Percentiles rank a stretch among this genome's conserved stretches.
phyloP scores from a whole-genome alignment of 345 rosid species.

The Syzygium grande region DNA sequence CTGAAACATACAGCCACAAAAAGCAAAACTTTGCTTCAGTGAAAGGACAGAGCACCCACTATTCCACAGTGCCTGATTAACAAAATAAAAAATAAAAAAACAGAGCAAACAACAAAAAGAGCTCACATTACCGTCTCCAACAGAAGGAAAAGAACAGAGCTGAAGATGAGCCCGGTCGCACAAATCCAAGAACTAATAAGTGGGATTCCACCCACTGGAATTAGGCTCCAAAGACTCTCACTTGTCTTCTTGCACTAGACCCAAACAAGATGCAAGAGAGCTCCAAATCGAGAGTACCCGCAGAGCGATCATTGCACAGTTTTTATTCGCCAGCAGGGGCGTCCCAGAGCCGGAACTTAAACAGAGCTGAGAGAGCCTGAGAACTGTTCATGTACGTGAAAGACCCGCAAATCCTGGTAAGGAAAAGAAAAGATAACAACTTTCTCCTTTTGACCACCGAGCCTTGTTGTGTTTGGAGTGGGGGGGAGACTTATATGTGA shows the following conservation, averaged over 20 bases:
- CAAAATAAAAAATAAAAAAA: neutral
- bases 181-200: neutral
- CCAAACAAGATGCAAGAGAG: neutral
- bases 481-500: neutral
- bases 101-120: conserved; percentile 14
- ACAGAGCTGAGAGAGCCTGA: conserved; percentile 21
- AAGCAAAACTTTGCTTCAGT: neutral
- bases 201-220: neutral
- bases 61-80: neutral
- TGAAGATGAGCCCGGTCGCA: neutral
- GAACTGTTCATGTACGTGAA: neutral
- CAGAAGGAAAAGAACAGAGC: neutral
- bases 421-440: conserved; percentile 15
- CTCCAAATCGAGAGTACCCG: neutral
- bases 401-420: conserved; percentile 9
- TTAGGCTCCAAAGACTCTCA: neutral
- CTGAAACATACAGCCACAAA: conserved; percentile 10
- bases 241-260: neutral
- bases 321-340: neutral
- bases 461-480: conserved; percentile 14
- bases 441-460: conserved; percentile 28
- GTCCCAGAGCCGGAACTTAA: conserved; percentile 7
- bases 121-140: neutral
- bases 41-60: neutral
- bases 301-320: neutral